Base-by-base conservation (phyloP, 2,329 filamentous ascomycete genomes). In the Lachnellula arida region DNA sequence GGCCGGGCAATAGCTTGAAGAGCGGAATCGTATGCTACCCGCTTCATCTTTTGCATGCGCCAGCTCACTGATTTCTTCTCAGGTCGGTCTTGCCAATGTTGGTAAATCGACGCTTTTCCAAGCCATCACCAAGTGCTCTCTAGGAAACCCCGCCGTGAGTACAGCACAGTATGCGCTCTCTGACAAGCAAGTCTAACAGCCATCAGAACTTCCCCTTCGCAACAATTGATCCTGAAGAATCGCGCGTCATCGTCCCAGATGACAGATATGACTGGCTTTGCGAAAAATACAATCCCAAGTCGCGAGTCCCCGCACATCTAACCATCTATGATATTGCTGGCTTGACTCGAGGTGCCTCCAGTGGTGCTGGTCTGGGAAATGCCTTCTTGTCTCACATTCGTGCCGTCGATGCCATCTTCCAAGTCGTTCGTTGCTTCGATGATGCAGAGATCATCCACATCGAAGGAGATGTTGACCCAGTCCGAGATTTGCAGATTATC, bases 401-500 rank as follows among this genome's bases (percentile, higher is more conserved):
- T 72, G 94, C 94, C 53, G 92, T 97, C 74, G 92, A 97, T 79
- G 92, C 92, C 74, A 96, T 97, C 76, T 97, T 96, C 81, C 90
- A 96, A 75, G 92, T 97, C 46, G 92, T 97, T 39, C 87, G 92
- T 68, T 96, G 89, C 78, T 97, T 99, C 76, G 95, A 99, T 72
- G 94, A 99, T 80, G 94, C 93, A 58, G 94, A 99, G 77, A 99
- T 99, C 69, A 97, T 97, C 68, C 94, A 99, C 82, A 92, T 99
- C 64, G 95, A 99, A 81, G 95, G 94, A 72, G 94, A 99, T 69
- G 95, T 99, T 67, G 89, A 99, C 76, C 95, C 94, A 35, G 84
- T 89, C 59, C 87, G 94, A 71, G 94, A 99, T 80, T 76, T 99
- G 65, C 89, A 91, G 70, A 99, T 99, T 74, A 97, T 99, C 76